Evolutionary conservation across 2,329 filamentous ascomycete genomes (phyloP).

Genomic region (Fonsecaea monophora): DNA sequence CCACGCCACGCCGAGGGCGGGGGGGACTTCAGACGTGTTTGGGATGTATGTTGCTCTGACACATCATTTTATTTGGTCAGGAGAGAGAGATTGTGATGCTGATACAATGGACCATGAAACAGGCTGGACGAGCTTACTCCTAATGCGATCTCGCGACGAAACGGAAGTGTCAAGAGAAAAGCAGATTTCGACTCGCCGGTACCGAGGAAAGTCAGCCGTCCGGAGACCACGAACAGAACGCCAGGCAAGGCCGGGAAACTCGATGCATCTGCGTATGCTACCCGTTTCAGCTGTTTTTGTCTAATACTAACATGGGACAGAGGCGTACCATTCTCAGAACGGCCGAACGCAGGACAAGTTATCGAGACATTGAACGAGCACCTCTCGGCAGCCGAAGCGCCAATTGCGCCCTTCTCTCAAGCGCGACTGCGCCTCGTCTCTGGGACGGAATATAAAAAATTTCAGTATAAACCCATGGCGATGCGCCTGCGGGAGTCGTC

Average conservation of each 20-base stretch:
- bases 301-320: slow-evolving; percentile 45
- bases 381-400: slow-evolving; percentile 70
- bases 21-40: slow-evolving; percentile 72
- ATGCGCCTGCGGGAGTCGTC: slow-evolving; percentile 95
- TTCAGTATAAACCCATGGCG: slow-evolving; percentile 87
- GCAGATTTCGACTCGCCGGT: slow-evolving; percentile 57
- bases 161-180: slow-evolving; percentile 61
- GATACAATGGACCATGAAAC: slow-evolving; percentile 18
- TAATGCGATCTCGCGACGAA: slow-evolving; percentile 59
- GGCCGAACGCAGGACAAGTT: slow-evolving; percentile 79
- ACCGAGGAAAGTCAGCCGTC: slow-evolving; percentile 51
- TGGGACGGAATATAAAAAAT: slow-evolving; percentile 87
- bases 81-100: slow-evolving; percentile 12
- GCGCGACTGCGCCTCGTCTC: slow-evolving; percentile 83
- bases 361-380: slow-evolving; percentile 83
- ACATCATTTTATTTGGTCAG: background rate
- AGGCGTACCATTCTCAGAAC: slow-evolving; percentile 73
- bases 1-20: slow-evolving; percentile 64
- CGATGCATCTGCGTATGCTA: slow-evolving; percentile 27
- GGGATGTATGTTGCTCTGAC: slow-evolving; percentile 66
- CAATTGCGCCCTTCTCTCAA: slow-evolving; percentile 74
- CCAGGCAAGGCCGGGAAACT: slow-evolving; percentile 23
- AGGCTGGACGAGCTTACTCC: slow-evolving; percentile 73
- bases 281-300: background rate
- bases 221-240: slow-evolving; percentile 47